phyloP scores from a whole-genome alignment of 2,329 filamentous ascomycete genomes.

The Rhynchosporium agropyri region DNA sequence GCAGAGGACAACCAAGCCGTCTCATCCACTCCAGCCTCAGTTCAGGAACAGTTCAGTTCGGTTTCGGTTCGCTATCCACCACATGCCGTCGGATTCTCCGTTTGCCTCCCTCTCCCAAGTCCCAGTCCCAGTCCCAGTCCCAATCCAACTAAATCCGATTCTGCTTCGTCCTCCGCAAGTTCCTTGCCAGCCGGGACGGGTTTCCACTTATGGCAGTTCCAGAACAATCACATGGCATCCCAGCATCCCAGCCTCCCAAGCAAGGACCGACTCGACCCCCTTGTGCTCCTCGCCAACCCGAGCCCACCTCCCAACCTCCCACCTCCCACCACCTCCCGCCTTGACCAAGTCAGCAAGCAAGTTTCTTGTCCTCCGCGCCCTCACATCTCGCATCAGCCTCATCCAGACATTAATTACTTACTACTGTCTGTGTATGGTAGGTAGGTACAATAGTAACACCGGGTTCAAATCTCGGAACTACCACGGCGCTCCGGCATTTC shows the following conservation, averaged over 20 bases:
- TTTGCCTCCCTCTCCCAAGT: neutral
- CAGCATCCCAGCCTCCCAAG: constrained; percentile 6
- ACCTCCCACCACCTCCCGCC: too few species aligned
- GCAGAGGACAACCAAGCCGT: constrained; percentile 10
- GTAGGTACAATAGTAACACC: neutral
- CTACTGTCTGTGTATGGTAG: too few species aligned
- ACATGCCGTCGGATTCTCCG: constrained; percentile 5
- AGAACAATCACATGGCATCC: constrained; percentile 14
- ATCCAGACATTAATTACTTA: constrained; percentile 2
- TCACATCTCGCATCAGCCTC: constrained; percentile 11
- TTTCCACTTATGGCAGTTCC: neutral
- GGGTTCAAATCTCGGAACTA: constrained; percentile 3
- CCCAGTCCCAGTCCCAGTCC: neutral
- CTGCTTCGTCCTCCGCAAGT: too few species aligned
- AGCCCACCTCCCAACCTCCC: neutral
- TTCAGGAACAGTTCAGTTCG: neutral
- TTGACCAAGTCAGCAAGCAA: too few species aligned
- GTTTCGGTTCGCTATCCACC: neutral
- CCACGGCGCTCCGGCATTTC: constrained; percentile 20
- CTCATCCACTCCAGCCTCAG: constrained; percentile 13
- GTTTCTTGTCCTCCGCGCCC: neutral
- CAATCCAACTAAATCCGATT: too few species aligned
- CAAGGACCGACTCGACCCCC: too few species aligned
- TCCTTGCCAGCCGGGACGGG: too few species aligned
- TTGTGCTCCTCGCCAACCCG: constrained; percentile 3